phyloP scores from a whole-genome alignment of 768 basidiomycete species.

The Xerocomus spinulosus region DNA sequence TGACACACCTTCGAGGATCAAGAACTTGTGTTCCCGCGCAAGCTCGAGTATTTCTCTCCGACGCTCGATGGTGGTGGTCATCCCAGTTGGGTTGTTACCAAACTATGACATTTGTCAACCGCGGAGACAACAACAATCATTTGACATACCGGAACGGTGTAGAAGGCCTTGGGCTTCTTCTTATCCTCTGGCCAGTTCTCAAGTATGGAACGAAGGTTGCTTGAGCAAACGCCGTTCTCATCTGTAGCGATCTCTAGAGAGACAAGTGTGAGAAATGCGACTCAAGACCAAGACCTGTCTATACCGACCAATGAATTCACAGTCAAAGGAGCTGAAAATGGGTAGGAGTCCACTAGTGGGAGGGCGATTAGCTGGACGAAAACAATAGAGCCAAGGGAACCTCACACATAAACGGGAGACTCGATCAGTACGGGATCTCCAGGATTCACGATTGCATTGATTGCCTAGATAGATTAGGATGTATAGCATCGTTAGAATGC shows the following conservation, averaged over 20 bases:
- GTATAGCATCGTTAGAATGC: neutral
- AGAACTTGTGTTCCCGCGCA: conserved; percentile 67
- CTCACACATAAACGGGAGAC: conserved; percentile 72
- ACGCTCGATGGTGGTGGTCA: conserved; percentile 66
- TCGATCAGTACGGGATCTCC: conserved; percentile 83
- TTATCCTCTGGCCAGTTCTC: conserved; percentile 71
- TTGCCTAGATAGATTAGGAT: conserved; percentile 44
- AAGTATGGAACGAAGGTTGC: conserved; percentile 56
- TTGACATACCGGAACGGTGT: conserved; percentile 65
- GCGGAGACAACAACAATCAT: conserved; percentile 2
- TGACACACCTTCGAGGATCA: conserved; percentile 75
- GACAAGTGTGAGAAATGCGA: conserved; percentile 1
- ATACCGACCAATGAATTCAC: conserved; percentile 53
- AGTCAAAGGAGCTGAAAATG: conserved; percentile 49
- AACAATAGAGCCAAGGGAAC: conserved; percentile 11
- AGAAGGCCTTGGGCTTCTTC: conserved; percentile 71
- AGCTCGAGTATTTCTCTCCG: conserved; percentile 68
- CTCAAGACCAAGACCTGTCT: neutral
- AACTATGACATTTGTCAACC: conserved; percentile 40
- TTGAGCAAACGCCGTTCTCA: conserved; percentile 59
- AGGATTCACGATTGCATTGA: conserved; percentile 66
- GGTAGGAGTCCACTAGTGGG: conserved; percentile 57
- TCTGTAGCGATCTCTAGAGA: conserved; percentile 73
- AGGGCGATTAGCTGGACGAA: conserved; percentile 6
- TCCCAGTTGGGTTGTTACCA: conserved; percentile 85